Percentiles rank a stretch among this genome's conserved stretches.
These are phyloP conservation scores for Calophaca sinica DNA, from an alignment of 306 rosid genomes.

Conservation along the genomic window DNA sequence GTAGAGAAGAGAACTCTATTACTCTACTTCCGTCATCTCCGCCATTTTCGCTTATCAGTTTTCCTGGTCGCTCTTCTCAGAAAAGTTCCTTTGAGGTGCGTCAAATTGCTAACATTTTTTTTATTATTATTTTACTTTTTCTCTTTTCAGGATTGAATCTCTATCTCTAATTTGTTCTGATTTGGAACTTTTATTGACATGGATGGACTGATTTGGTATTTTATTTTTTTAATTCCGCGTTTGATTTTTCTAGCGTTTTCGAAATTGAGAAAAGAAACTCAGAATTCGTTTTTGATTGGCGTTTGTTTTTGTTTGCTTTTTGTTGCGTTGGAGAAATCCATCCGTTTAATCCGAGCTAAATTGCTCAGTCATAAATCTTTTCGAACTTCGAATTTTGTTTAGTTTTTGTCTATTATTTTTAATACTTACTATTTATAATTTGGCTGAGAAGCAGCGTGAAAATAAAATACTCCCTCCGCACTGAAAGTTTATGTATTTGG, in stretches of 20 bases:
- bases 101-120: constrained; percentile 8
- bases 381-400: too few species aligned
- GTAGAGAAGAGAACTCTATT: background rate
- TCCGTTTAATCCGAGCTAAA: background rate
- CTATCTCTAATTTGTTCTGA: background rate
- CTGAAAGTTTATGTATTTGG: too few species aligned
- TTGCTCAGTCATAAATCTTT: too few species aligned
- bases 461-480: too few species aligned
- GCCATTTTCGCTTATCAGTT: background rate
- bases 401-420: background rate
- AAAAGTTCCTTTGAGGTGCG: constrained; percentile 27
- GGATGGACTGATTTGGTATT: background rate
- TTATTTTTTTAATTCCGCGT: background rate
- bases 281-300: background rate
- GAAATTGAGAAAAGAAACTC: background rate
- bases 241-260: background rate
- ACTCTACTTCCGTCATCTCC: background rate
- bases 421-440: background rate
- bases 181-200: background rate
- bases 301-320: background rate
- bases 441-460: background rate
- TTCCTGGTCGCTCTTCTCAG: background rate
- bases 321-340: background rate
- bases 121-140: background rate
- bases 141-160: background rate